A percentile compares a stretch with the other conserved stretches of the same genome.
Evolutionary conservation across 2,329 filamentous ascomycete genomes (phyloP).

Genomic region (Trichoderma asperellum): DNA sequence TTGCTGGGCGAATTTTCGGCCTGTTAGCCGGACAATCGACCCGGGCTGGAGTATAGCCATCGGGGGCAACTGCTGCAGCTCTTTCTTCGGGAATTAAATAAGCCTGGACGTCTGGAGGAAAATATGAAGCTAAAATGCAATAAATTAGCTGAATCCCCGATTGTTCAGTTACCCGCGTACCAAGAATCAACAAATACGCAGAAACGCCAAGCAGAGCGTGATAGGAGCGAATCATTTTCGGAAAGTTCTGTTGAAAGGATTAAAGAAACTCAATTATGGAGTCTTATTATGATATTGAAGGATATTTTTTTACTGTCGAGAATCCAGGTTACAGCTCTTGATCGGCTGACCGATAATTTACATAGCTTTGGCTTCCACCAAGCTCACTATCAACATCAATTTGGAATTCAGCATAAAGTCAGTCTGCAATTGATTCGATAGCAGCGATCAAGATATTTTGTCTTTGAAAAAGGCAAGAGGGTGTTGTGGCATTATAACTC

Average conservation of each 20-base stretch:
- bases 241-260: not conserved
- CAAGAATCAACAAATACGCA: not conserved
- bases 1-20: constrained; percentile 31
- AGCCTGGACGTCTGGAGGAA: not conserved
- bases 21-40: constrained; percentile 30
- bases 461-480: not conserved
- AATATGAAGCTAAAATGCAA: not conserved
- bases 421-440: not conserved
- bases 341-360: not conserved
- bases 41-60: constrained; percentile 31
- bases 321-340: not conserved
- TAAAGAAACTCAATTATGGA: not conserved
- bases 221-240: not conserved
- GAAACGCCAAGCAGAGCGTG: not conserved
- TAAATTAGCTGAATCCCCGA: not conserved
- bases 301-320: not conserved
- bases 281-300: not conserved
- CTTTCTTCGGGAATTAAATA: not conserved
- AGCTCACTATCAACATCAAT: not conserved
- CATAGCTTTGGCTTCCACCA: not conserved
- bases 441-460: too few species aligned
- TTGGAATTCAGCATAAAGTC: not conserved
- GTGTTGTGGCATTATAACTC: not conserved
- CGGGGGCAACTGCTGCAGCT: constrained; percentile 21
- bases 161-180: not conserved